Conservation (phyloP, 2,329 filamentous ascomycete species). For the Pseudomassariella vexata region DNA sequence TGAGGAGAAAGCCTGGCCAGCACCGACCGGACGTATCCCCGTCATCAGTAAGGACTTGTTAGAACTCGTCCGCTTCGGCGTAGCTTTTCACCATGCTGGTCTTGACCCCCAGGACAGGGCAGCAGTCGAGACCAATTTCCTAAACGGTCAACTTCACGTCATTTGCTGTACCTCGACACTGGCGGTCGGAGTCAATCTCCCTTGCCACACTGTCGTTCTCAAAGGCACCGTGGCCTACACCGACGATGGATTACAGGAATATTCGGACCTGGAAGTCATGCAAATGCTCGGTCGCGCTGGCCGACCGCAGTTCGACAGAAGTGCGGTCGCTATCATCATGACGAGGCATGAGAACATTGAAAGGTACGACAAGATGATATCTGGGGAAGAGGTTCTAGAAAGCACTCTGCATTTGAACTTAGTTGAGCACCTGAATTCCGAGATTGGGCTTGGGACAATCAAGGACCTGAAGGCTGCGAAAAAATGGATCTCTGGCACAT, state of each 20-base stretch:
- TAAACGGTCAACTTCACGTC: constrained; percentile 66
- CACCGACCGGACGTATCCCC: constrained; percentile 42
- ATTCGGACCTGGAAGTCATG: constrained; percentile 79
- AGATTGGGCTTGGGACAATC: constrained; percentile 72
- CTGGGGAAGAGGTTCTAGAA: constrained; percentile 68
- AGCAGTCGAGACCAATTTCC: constrained; percentile 61
- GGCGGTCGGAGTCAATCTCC: constrained; percentile 77
- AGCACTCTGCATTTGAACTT: constrained; percentile 74
- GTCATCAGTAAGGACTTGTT: constrained; percentile 57
- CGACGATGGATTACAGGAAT: constrained; percentile 57
- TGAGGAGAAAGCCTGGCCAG: constrained; percentile 56
- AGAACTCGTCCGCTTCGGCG: constrained; percentile 44
- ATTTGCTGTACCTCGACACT: constrained; percentile 86
- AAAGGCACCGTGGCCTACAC: constrained; percentile 71
- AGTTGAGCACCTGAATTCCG: constrained; percentile 79
- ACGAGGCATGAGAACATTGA: constrained; percentile 59
- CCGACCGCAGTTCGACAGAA: constrained; percentile 75
- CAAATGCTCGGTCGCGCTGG: constrained; percentile 86
- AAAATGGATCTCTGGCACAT: constrained; percentile 71
- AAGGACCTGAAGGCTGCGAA: constrained; percentile 58
- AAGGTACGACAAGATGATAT: constrained; percentile 68
- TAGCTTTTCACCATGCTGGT: constrained; percentile 80
- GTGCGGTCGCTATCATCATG: constrained; percentile 72
- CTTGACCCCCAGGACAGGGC: constrained; percentile 59
- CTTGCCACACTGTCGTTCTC: constrained; percentile 76